Base-by-base conservation (phyloP, 805 yeast genomes). In the Ogataea corticis region DNA sequence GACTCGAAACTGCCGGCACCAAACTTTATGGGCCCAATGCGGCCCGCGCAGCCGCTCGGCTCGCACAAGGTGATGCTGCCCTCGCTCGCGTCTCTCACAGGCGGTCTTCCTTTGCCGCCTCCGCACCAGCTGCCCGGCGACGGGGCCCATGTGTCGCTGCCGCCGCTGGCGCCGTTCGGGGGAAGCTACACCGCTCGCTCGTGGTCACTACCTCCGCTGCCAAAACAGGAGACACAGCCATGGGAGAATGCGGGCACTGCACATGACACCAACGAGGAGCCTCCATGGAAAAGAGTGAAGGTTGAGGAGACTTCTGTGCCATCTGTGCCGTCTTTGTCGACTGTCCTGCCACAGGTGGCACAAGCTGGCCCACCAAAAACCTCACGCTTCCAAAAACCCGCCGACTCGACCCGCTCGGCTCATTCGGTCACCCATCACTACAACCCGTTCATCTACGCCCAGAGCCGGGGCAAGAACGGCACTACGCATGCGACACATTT, bases 381-480 rank as follows among this genome's bases (percentile, higher is more conserved):
- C 3, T 59, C 66, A 17, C 46, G 66, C 33, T 62, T 61, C 42
- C 57, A 51, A 9, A 21, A 9, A 21, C 25, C 5, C 7, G 5
- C 9, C 25, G 25, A 21, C 7, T 6, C 25, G 25, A 21, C 36
- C 12, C 45, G 46, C 9, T 33, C 42, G 2, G 7, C 5, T 6
- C 25, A 21, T 21, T 31, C 41, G 12, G 48, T 45, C 16, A 49
- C 61, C 16, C 70, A 66, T 48, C 70, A 67, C 39, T 72, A 72
- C 51, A 71, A 72, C 52, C 80, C 82, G 7, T 75, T 62, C 51
- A 56, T 65, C 27, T 70, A 64, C 41, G 77, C 80, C 3, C 80
- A 76, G 48, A 72, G 58, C 52, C 64, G 69, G 45, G 67, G 71
- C 29, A 65, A 74, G 36, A 67, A 21, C 25, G 9, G 25, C 25